Base-by-base conservation (phyloP, 2,329 filamentous ascomycete species). In the Fonsecaea multimorphosa region DNA sequence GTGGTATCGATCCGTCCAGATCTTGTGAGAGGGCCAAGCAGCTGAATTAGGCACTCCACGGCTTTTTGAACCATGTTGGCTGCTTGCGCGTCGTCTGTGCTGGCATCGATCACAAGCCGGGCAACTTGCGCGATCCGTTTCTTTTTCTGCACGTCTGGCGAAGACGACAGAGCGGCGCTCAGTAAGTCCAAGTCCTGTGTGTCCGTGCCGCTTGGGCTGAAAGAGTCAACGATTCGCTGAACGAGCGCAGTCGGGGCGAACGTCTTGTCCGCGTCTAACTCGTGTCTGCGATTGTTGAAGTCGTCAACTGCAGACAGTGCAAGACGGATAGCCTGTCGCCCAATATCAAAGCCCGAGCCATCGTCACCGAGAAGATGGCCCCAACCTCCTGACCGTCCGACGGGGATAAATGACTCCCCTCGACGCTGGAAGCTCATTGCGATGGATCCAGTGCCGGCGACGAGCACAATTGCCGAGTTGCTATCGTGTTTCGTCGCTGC, bases 341-440 rank as follows among this genome's bases (percentile, higher is more conserved):
- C 80, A 14, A 82, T 78, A 1, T 75, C 74, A 66, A 77, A 81
- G 2, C 78, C 80, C 0, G 76, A 76, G 0, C 80, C 80, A 40
- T 82, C 78, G 57, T 83, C 81, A 0, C 80, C 79, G 1, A 82
- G 71, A 4, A 81, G 70, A 62, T 77, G 73, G 2, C 80, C 80
- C 80, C 81, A 82, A 12, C 81, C 81, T 1, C 80, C 80, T 3
- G 74, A 73, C 2, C 80, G 74, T n/a, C 73, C 74, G 1, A 74
- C 73, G 1, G 75, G 74, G 6, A 67, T 49, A 36, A 76, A 74
- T 0, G 58, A 3, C 29, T 58, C 54, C 56, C 54, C 40, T 16
- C 70, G 59, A n/a, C 70, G 70, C 9, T 65, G 64, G 68, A 78
- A 82, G 19, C 73, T 74, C 74, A 80, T 81, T n/a, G 76, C 77